phyloP scores from a whole-genome alignment of 1,139 yeast species.

The Lodderomyces oxycetoniae region DNA sequence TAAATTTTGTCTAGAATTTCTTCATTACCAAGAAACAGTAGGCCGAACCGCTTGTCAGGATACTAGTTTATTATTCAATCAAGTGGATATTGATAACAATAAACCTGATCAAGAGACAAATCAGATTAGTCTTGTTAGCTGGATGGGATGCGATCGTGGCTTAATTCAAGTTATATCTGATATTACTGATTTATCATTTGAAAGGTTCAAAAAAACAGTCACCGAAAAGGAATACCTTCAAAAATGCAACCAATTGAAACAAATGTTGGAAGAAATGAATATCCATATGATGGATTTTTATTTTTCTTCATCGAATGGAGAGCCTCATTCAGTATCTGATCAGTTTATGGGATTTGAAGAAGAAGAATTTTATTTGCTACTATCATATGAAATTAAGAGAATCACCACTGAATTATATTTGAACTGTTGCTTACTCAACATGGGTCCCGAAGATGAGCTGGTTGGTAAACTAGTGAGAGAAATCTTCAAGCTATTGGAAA shows the following conservation, averaged over 20 bases:
- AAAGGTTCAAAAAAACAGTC: slow-evolving; percentile 18
- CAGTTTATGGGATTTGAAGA: slow-evolving; percentile 7
- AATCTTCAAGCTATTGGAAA: slow-evolving; percentile 19
- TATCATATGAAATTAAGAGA: slow-evolving; percentile 27
- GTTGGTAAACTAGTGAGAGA: slow-evolving; percentile 16
- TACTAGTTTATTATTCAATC: slow-evolving; percentile 22
- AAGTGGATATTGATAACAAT: slow-evolving; percentile 13
- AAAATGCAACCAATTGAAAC: slow-evolving; percentile 15
- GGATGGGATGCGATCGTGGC: slow-evolving; percentile 30
- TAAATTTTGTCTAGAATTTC: slow-evolving; percentile 25
- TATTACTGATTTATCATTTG: slow-evolving; percentile 33
- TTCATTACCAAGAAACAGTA: slow-evolving; percentile 29
- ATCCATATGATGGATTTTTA: slow-evolving; percentile 4
- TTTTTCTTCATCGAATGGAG: too few species aligned
- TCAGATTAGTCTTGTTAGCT: slow-evolving; percentile 12
- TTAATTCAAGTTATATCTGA: slow-evolving; percentile 27
- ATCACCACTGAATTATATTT: slow-evolving; percentile 22
- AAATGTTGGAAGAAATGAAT: slow-evolving; percentile 14
- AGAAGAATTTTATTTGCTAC: slow-evolving; percentile 25
- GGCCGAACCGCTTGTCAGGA: slow-evolving; percentile 34
- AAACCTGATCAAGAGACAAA: slow-evolving; percentile 10
- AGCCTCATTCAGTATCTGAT: background rate
- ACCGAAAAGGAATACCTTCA: slow-evolving; percentile 16
- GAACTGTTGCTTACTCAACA: slow-evolving; percentile 22
- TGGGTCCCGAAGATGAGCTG: slow-evolving; percentile 17